Evolutionary conservation across 495 filamentous ascomycete genomes (phyloP), one percentile per base, ranked within the genome.

Genomic region (Penicillium roqueforti): DNA sequence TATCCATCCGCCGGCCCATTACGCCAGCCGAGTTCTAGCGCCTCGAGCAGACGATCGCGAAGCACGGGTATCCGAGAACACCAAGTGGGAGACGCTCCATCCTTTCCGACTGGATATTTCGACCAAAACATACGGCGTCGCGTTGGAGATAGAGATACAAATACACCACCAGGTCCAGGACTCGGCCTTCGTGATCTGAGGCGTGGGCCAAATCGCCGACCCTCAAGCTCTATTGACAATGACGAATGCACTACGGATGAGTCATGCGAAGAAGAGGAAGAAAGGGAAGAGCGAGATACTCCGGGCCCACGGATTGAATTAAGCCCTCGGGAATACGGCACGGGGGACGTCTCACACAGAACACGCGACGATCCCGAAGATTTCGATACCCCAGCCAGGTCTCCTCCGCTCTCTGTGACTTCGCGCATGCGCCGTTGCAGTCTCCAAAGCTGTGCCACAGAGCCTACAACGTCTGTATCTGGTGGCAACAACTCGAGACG

Each of bases 361-460:
- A 19, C 54, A 14, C 44, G 25, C 3, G 56, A 62, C 9, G 32
- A 52, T 11, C 63, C 66, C 31, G 40, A 54, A 28, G 63, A 69
- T 16, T 58, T 53, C 9, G 54, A 62, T 51, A 58, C 54, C 7
- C 56, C 65, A 14, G 63, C 69, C n/a, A 71, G 65, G 61, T 74
- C 72, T 1, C 68, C 72, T 6, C 71, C 72, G 10, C 57, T 76
- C 19, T 73, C 74, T 0, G 65, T 75, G 4, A 76, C 74, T 1
- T 71, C 72, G 10, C 67, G 70, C n/a, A 76, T 76, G 74, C 71
- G 74, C n/a, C 68, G 67, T 11, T 57, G 59, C 46, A 76, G 74
- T 36, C 44, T 53, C 6, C 72, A 75, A 51, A 74, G 69, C 47
- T 62, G 56, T 11, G 46, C 54, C 9, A 68, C 67, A 9, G 68